These are phyloP conservation scores for Hyphochytrium catenoides DNA, from an alignment of 352 stramenopile species.

Conservation along the genomic window DNA sequence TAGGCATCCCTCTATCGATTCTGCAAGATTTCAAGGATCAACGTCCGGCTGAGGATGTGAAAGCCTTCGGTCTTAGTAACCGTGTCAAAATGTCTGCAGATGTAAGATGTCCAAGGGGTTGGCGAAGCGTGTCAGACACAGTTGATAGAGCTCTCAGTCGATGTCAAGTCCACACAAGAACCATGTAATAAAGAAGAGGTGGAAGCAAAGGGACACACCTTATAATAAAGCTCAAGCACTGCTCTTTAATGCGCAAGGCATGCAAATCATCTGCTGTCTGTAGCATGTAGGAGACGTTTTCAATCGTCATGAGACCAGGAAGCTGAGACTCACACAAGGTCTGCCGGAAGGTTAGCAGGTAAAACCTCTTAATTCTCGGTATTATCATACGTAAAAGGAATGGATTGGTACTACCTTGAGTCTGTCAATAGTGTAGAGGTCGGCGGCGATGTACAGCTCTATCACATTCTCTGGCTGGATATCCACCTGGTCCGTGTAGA, in stretches of 20 bases:
- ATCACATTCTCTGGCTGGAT: conserved; percentile 69
- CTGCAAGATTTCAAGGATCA: conserved; percentile 66
- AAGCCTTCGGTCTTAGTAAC: conserved; percentile 73
- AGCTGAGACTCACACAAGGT: conserved; percentile 60
- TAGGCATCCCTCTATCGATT: conserved; percentile 33
- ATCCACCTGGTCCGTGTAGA: conserved; percentile 86
- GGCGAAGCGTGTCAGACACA: no score
- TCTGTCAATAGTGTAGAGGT: conserved; percentile 81
- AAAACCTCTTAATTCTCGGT: no score
- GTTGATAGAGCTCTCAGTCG: no score
- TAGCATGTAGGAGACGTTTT: conserved; percentile 58
- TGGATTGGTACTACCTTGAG: conserved; percentile 74
- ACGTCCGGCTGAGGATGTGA: conserved; percentile 40
- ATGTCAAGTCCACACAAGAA: no score
- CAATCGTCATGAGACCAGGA: conserved; percentile 59
- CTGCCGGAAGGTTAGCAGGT: conserved; percentile 4
- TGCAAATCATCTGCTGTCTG: conserved; percentile 59
- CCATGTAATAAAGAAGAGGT: no score
- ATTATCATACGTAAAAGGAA: no score
- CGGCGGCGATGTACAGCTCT: conserved; percentile 74
- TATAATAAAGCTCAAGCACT: conserved; percentile 65
- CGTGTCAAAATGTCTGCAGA: conserved; percentile 66
- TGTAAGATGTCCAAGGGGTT: no score
- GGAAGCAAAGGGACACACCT: no score
- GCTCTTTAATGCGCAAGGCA: conserved; percentile 48